phyloP scores from a whole-genome alignment of 1,139 yeast genomes.

The Sugiyamaella sp. region DNA sequence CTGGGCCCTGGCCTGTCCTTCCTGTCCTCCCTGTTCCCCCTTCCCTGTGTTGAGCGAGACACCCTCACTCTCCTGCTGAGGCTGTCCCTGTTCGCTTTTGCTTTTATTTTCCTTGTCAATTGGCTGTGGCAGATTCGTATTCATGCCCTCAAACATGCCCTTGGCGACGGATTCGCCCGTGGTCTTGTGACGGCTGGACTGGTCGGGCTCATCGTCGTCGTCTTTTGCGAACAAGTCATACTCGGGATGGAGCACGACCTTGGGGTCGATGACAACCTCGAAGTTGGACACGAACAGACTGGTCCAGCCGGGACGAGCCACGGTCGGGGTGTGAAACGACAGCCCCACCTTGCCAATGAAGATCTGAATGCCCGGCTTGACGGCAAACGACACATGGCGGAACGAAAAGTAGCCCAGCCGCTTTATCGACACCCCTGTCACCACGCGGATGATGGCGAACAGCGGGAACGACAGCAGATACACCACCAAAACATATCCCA shows the following conservation, averaged over 20 bases:
- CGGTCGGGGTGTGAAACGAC: slow-evolving; percentile 46
- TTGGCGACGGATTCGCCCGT: too few species aligned
- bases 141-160: too few species aligned
- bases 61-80: too few species aligned
- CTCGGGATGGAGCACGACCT: slow-evolving; percentile 33
- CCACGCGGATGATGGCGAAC: slow-evolving; percentile 46
- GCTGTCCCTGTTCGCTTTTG: too few species aligned
- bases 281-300: slow-evolving; percentile 37
- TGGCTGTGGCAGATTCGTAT: too few species aligned
- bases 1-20: neutral
- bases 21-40: slow-evolving; percentile 24
- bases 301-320: slow-evolving; percentile 47
- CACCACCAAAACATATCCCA: slow-evolving; percentile 35
- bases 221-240: slow-evolving; percentile 19
- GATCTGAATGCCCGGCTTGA: slow-evolving; percentile 42
- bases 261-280: slow-evolving; percentile 40
- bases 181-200: too few species aligned
- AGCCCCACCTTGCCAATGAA: slow-evolving; percentile 44
- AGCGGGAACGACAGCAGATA: slow-evolving; percentile 42
- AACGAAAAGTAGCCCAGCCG: slow-evolving; percentile 48
- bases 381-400: slow-evolving; percentile 43
- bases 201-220: neutral
- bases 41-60: too few species aligned
- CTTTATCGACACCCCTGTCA: slow-evolving; percentile 48
- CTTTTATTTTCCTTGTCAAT: too few species aligned